phyloP scores from a whole-genome alignment of 2,329 filamentous ascomycete species.

The Fusarium sulawesiense region DNA sequence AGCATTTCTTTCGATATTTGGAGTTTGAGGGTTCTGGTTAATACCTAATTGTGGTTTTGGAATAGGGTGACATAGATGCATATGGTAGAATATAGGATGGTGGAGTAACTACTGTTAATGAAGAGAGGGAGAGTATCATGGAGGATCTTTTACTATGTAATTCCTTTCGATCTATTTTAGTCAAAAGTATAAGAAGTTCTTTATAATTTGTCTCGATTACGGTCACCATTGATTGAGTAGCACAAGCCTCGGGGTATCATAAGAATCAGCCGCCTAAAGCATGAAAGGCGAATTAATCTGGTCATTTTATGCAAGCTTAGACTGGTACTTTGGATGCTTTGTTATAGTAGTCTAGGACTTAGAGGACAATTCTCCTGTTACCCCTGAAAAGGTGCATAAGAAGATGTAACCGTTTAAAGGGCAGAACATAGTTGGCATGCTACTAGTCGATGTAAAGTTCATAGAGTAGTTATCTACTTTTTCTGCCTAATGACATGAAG shows the following conservation, averaged over 20 bases:
- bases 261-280: background rate
- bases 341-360: no score
- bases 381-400: background rate
- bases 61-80: constrained; percentile 16
- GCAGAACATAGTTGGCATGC: background rate
- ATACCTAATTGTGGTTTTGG: constrained; percentile 29
- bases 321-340: background rate
- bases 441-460: background rate
- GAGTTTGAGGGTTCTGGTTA: constrained; percentile 31
- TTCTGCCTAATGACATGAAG: background rate
- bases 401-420: background rate
- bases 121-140: constrained; percentile 4
- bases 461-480: background rate
- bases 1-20: constrained; percentile 21
- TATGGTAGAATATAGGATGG: constrained; percentile 9
- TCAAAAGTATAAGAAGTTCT: constrained; percentile 21
- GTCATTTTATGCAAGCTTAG: background rate
- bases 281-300: rapidly evolving
- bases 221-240: background rate
- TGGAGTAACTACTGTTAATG: background rate
- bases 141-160: constrained; percentile 22
- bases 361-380: no score
- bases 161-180: constrained; percentile 24
- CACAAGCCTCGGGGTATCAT: background rate
- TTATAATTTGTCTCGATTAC: background rate